Base-by-base conservation (phyloP, 768 basidiomycete genomes). In the Suillus paluster region DNA sequence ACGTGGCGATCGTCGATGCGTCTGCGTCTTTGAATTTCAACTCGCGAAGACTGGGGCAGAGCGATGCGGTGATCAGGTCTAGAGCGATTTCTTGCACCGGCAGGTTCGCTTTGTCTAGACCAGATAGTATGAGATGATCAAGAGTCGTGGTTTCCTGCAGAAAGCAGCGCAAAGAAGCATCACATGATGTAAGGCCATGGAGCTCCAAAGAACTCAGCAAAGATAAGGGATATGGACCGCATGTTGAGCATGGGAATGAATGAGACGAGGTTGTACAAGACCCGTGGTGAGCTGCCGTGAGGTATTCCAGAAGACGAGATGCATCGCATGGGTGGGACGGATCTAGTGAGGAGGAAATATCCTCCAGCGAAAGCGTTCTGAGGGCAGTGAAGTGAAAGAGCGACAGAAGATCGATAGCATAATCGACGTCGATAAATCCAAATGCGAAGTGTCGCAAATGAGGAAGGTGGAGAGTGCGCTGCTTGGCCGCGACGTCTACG, bases 371-470 rank as follows among this genome's bases (percentile, higher is more conserved):
- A 15, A 86, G 64, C 9, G 70, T 67, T 9, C 66, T 58, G 15
- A 86, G 68, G 4, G 68, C 64, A 1, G 83, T 82, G 15, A 82
- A 53, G 15, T 54, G 59, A 59, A 86, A 74, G 25, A 73, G 39
- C 3, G 79, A 77, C 38, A 84, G 68, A 17, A 84, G 66, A 38
- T 74, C 57, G 17, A 78, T 64, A 15, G 78, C 78, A 60, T 81
- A 77, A 19, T 72, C 68, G 53, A 74, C 72, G 59, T 83, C 80
- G 50, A 80, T 68, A 64, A 82, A 82, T n/a, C 82, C 83, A 57
- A 82, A 72, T 39, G 72, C 69, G 54, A 83, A 74, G 33, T 69
- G 64, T 7, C 67, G 72, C 52, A 82, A 67, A n/a, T 59, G 67
- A 15, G 67, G 67, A 23, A 81, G 68, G 33, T 62, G 61, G 55